Base-by-base conservation (phyloP, 1,139 yeast genomes). In the Suhomyces atakaporum region DNA sequence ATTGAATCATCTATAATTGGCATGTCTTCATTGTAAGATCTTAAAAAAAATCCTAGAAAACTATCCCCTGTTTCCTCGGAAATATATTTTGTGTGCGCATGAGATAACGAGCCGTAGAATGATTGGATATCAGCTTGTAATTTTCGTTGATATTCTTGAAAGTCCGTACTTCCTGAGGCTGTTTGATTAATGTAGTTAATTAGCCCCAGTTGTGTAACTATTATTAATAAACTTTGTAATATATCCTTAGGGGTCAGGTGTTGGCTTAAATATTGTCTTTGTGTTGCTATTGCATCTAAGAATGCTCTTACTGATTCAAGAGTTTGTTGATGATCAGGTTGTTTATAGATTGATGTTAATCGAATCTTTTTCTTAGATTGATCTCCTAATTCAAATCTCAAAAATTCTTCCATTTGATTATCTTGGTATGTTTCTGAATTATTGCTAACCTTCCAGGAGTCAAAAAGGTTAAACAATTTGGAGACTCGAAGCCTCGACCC, bases 1-100 rank as follows among this genome's bases (percentile, higher is more conserved):
- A 58, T 47, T 16, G 60, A 54, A 2, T 54, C 57, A 12, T 63
- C 43, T 37, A 50, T 28, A 31, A 54, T 31, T 43, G 67, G 53
- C 48, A 53, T 52, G 24, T 75, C 75, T 12, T 75, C 79, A 41
- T 63, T 62, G 53, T 76, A 77, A 25, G 68, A 70, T 20, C 67
- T 65, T 14, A 80, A 47, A 46, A 80, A 70, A 41, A 49, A 59
- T 15, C 56, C 63, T 5, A 68, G 21, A 45, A 70, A 69, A 2
- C 50, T 31, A 4, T 51, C 61, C 7, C 45, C 50, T 4, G 33
- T 30, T n/a, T 36, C 45, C 3, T 35, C 32, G 11, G 31, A 30
- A 12, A 16, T 31, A 35, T 51, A 65, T 8, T 39, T 45, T 7
- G 39, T 33, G 40, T 50, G 62, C 2, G 62, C 45, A 23, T 45